Base-by-base conservation (phyloP, 352 stramenopile species). In the Pythium dissotocum region DNA sequence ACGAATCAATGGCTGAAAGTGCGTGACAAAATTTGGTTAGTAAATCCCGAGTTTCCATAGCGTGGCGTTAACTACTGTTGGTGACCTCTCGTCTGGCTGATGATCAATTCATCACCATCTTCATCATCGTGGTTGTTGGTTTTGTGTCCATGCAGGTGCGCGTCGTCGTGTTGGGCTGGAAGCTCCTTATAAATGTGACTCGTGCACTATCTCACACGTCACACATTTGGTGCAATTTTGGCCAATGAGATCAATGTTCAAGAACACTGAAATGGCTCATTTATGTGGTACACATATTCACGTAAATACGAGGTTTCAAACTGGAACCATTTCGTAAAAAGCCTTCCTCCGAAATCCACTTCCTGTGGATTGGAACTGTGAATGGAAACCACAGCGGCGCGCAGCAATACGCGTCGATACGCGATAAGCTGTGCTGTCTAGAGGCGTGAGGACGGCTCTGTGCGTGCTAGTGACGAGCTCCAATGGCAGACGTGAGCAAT, bases 401-500 rank as follows among this genome's bases (percentile, higher is more conserved):
- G 38, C 38, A 5, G 38, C 46, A 30, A 30, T 53, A 53, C 46
- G 46, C 46, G 21, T 6, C 18, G 51, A 38, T 26, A 38, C n/a
- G 30, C 21, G 51, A 38, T 0, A 57, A 18, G 51, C 51, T 26
- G 26, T 28, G 51, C 51, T 4, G 12, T 48, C n/a, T 48, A n/a
- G 32, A 44, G 35, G 36, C 33, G 2, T 24, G 16, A 46, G 55
- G n/a, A 26, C 2, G 13, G 51, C 16, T 53, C 46, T 32, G 14
- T n/a, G 38, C 21, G 30, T 13, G 28, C 30, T 18, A 67, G 33
- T 56, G 38, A 61, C 14, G 42, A 36, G 46, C 18, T 10, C 6
- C 21, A 42, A 75, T 75, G 68, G 68, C 68, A 38, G 68, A 75
- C 10, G 63, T 62, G 38, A 35, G 69, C 26, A 75, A 74, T 49